Conservation (phyloP, 352 stramenopile species). For the Pythium dissotocum region DNA sequence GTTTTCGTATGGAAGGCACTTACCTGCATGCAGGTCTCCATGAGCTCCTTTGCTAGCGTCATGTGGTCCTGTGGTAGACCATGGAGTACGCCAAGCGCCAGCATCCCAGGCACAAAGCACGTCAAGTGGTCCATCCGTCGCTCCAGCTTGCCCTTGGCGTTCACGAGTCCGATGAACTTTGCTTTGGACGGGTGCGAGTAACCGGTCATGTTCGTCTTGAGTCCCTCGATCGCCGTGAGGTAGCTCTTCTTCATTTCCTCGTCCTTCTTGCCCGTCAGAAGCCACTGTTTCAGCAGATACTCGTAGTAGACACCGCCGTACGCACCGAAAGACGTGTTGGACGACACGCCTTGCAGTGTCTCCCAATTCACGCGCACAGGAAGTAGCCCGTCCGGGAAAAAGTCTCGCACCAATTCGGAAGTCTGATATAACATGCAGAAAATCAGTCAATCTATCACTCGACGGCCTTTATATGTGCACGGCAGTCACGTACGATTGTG, state of each 20-base stretch:
- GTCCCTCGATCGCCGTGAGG: conserved; percentile 47
- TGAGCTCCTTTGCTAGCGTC: conserved; percentile 67
- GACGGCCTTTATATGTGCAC: not conserved
- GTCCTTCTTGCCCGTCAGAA: conserved; percentile 56
- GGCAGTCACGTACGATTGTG: conserved; percentile 19
- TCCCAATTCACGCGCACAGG: conserved; percentile 32
- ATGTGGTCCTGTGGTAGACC: conserved; percentile 60
- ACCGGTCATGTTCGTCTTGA: conserved; percentile 42
- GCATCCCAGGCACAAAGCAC: conserved; percentile 86
- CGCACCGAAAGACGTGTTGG: conserved; percentile 52
- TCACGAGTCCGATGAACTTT: conserved; percentile 48
- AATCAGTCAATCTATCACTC: not conserved
- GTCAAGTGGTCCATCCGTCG: conserved; percentile 83
- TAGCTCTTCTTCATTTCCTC: conserved; percentile 52
- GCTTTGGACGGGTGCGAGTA: conserved; percentile 40
- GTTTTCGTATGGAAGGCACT: not conserved
- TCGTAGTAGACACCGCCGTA: conserved; percentile 75
- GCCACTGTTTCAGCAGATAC: conserved; percentile 79
- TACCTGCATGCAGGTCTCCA: conserved; percentile 72
- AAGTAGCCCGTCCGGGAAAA: conserved; percentile 32
- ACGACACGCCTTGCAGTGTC: conserved; percentile 16
- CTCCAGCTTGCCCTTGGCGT: conserved; percentile 26
- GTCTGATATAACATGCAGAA: not conserved
- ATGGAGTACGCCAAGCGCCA: conserved; percentile 65
- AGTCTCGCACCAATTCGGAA: conserved; percentile 12